Evolutionary conservation across 768 basidiomycete genomes (phyloP).

Genomic region (Goffeauzyma gilvescens): DNA sequence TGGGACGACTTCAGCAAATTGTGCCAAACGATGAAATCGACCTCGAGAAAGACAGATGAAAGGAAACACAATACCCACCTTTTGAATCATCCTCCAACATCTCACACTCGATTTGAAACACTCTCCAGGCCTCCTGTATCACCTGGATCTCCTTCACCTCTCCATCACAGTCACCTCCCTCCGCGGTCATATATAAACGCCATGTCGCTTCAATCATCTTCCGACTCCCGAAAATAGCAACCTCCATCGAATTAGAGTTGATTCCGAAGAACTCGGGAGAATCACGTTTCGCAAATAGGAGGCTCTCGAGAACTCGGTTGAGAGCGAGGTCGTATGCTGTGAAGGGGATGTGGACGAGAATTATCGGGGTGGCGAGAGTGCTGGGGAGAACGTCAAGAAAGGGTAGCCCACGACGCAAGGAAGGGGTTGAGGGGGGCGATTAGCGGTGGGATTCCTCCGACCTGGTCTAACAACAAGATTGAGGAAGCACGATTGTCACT

Average conservation of each 20-base stretch:
- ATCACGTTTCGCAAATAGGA: too few species aligned
- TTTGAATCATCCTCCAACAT: neutral
- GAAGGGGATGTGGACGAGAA: too few species aligned
- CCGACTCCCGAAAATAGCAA: conserved; percentile 17
- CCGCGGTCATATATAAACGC: neutral
- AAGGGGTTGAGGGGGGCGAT: too few species aligned
- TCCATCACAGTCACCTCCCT: neutral
- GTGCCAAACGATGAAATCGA: neutral
- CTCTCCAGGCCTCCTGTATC: neutral
- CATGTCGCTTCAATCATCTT: neutral
- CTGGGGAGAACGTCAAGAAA: too few species aligned
- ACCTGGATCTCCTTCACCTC: neutral
- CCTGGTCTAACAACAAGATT: too few species aligned
- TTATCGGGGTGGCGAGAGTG: too few species aligned
- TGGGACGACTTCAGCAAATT: too few species aligned
- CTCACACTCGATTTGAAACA: neutral
- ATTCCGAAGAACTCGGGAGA: neutral
- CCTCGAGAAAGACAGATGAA: neutral
- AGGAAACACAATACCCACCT: neutral
- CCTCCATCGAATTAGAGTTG: conserved; percentile 10
- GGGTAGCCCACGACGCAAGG: too few species aligned
- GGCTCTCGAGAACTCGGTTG: too few species aligned
- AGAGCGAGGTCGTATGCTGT: too few species aligned
- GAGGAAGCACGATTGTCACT: too few species aligned
- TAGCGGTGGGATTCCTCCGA: too few species aligned